Evolutionary conservation across 2,329 filamentous ascomycete species (phyloP).

Genomic region (Calonectria pteridis): DNA sequence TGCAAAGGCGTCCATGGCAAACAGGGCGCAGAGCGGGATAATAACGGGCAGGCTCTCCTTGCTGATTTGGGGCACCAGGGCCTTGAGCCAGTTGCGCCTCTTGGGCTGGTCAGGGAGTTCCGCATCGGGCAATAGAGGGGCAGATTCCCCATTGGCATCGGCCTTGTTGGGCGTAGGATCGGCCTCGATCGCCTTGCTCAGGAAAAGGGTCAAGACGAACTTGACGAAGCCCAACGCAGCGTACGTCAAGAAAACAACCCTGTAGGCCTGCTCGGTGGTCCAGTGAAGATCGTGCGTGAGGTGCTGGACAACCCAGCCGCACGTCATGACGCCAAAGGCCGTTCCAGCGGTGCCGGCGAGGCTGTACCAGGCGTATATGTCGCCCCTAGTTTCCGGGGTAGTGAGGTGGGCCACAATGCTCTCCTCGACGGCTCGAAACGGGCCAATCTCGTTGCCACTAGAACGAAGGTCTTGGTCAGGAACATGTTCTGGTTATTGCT

Average conservation of each 20-base stretch:
- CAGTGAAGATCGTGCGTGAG: slow-evolving; percentile 59
- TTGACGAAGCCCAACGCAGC: slow-evolving; percentile 66
- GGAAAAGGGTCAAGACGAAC: slow-evolving; percentile 60
- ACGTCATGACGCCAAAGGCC: slow-evolving; percentile 69
- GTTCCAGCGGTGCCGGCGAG: slow-evolving; percentile 70
- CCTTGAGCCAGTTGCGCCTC: slow-evolving; percentile 10
- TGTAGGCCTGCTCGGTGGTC: slow-evolving; percentile 62
- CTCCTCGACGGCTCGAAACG: slow-evolving; percentile 73
- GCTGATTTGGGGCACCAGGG: slow-evolving; percentile 69
- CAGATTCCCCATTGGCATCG: slow-evolving; percentile 30
- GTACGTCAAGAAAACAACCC: slow-evolving; percentile 61
- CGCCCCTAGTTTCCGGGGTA: slow-evolving; percentile 57
- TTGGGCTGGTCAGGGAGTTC: not conserved
- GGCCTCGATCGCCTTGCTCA: slow-evolving; percentile 62
- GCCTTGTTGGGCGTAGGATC: slow-evolving; percentile 32
- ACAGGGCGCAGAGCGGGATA: slow-evolving; percentile 73
- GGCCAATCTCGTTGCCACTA: slow-evolving; percentile 74
- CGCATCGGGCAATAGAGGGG: slow-evolving; percentile 42
- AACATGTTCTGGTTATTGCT: no score
- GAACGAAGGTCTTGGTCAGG: not conserved
- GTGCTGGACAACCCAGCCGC: slow-evolving; percentile 70
- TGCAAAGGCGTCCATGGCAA: slow-evolving; percentile 77
- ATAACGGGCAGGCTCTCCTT: slow-evolving; percentile 66
- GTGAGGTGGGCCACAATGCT: slow-evolving; percentile 70
- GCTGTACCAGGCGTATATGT: slow-evolving; percentile 74